Conservation (phyloP, 371 early-diverging fungal genomes). For the Dinochytrium kinnereticum region DNA sequence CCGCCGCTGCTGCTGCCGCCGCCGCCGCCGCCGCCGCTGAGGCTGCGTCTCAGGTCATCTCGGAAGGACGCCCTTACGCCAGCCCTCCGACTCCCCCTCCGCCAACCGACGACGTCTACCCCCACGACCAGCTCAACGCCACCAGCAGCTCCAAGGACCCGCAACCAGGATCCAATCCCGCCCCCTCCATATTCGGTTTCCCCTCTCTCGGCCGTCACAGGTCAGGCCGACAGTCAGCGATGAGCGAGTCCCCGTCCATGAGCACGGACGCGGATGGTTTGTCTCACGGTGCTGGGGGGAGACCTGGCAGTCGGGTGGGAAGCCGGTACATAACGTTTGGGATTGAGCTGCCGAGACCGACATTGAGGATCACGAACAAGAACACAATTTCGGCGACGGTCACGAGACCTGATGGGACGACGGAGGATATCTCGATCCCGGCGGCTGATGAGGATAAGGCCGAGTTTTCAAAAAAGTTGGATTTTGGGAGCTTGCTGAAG, state of each 20-base stretch:
- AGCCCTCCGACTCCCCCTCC: background rate
- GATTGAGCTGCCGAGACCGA: conserved; percentile 10
- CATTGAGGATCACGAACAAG: conserved; percentile 5
- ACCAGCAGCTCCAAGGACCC: background rate
- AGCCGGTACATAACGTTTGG: background rate
- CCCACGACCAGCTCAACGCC: background rate
- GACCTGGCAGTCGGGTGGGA: background rate
- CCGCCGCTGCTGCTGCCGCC: conserved; percentile 1
- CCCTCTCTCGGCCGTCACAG: background rate
- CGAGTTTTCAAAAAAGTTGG: conserved; percentile 42
- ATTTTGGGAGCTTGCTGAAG: conserved; percentile 41
- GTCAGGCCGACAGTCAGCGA: background rate
- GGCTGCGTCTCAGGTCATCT: background rate
- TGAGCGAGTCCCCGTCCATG: background rate
- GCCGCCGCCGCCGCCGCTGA: conserved; percentile 1
- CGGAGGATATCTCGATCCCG: conserved; percentile 28
- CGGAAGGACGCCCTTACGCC: background rate
- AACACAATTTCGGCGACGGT: conserved; percentile 9
- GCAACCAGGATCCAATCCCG: background rate
- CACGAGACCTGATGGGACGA: conserved; percentile 28
- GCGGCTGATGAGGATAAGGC: conserved; percentile 30
- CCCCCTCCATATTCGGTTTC: background rate
- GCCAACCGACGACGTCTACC: background rate
- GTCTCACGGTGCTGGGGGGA: background rate
- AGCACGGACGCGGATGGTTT: background rate